phyloP scores from a whole-genome alignment of 2,329 filamentous ascomycete species.

The Ceratocystis albifundus region DNA sequence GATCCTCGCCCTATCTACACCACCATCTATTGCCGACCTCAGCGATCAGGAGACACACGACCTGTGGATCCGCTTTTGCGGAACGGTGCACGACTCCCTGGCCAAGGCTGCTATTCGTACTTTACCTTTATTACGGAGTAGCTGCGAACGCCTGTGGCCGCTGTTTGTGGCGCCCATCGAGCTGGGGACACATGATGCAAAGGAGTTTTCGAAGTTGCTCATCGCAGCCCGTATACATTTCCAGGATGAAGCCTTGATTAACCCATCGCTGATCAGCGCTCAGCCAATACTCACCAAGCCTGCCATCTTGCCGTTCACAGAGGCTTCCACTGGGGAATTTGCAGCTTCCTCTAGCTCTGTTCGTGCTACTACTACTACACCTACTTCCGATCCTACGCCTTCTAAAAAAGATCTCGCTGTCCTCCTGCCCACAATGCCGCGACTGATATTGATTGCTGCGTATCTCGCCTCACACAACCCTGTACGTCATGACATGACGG shows the following conservation, averaged over 20 bases:
- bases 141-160: slow-evolving; percentile 69
- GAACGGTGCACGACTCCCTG: slow-evolving; percentile 77
- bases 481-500: slow-evolving; percentile 56
- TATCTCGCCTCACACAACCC: slow-evolving; percentile 77
- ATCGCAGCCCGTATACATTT: slow-evolving; percentile 58
- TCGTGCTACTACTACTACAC: slow-evolving; percentile 16
- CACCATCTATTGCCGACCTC: slow-evolving; percentile 38
- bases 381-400: neutral
- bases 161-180: slow-evolving; percentile 69
- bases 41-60: slow-evolving; percentile 46
- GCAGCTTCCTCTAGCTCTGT: neutral
- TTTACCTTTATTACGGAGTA: slow-evolving; percentile 57
- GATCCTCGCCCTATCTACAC: slow-evolving; percentile 54
- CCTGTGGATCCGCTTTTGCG: slow-evolving; percentile 70
- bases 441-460: slow-evolving; percentile 61
- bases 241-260: slow-evolving; percentile 58
- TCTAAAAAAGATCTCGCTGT: slow-evolving; percentile 37
- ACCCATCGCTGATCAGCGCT: slow-evolving; percentile 48
- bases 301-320: slow-evolving; percentile 23
- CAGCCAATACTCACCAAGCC: neutral
- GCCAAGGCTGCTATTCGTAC: slow-evolving; percentile 70
- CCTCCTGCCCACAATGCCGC: slow-evolving; percentile 59
- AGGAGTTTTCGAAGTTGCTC: slow-evolving; percentile 76
- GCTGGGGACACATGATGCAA: slow-evolving; percentile 58
- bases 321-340: slow-evolving; percentile 18